These are phyloP conservation scores for Colletotrichum plurivorum DNA, from an alignment of 2,329 filamentous ascomycete species.

Conservation along the genomic window DNA sequence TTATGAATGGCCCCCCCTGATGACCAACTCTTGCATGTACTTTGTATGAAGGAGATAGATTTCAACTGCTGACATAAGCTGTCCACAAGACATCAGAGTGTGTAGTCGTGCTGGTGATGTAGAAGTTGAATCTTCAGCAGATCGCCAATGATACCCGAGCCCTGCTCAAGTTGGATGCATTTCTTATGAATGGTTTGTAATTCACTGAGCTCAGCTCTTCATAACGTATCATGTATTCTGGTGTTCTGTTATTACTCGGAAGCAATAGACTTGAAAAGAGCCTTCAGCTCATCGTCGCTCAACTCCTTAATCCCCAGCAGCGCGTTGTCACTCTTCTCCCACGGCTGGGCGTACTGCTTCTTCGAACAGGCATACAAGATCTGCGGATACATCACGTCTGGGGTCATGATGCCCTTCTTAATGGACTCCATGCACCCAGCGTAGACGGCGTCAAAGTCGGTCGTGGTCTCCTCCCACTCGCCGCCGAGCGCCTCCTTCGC, in stretches of 20 bases:
- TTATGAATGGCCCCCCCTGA: conserved; percentile 25
- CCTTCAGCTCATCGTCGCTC: conserved; percentile 43
- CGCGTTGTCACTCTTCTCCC: conserved; percentile 43
- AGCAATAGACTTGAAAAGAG: conserved; percentile 37
- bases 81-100: neutral
- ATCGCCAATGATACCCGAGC: neutral
- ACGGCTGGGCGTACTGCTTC: conserved; percentile 35
- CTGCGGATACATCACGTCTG: conserved; percentile 39
- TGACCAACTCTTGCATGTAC: conserved; percentile 39
- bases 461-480: conserved; percentile 40
- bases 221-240: too few relatives aligned
- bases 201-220: too few relatives aligned
- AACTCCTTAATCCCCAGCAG: conserved; percentile 42
- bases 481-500: conserved; percentile 41
- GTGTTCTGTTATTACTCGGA: conserved; percentile 13
- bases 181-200: neutral
- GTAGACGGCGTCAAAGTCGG: conserved; percentile 41
- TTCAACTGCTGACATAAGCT: conserved; percentile 34
- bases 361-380: conserved; percentile 41
- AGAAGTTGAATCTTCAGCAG: neutral
- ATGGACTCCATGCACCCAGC: conserved; percentile 40
- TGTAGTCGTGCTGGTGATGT: neutral
- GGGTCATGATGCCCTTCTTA: conserved; percentile 41
- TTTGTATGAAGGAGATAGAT: conserved; percentile 43
- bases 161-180: neutral